A percentile compares a stretch with the other conserved stretches of the same genome.
Evolutionary conservation across 768 basidiomycete genomes (phyloP).

Genomic region (Suillus variegatus): DNA sequence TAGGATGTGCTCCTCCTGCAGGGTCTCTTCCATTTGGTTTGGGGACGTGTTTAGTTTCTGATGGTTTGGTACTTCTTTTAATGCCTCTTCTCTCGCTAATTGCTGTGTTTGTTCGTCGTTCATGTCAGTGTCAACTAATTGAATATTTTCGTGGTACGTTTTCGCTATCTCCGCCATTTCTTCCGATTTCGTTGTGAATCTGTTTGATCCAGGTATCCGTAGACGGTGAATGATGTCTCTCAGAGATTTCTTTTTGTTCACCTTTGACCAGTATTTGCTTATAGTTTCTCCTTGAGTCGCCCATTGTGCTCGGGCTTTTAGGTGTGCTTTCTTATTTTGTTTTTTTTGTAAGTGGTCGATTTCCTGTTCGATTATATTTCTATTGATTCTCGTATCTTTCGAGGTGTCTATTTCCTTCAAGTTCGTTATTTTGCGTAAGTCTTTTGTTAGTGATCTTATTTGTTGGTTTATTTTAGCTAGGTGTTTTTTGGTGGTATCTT

Average conservation of each 20-base stretch:
- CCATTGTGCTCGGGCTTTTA: neutral
- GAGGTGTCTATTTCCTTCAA: neutral
- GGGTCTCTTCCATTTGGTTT: accelerated
- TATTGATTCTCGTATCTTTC: neutral
- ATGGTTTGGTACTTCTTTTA: neutral
- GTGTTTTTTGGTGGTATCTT: too few species aligned
- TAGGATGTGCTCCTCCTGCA: slow-evolving; percentile 6
- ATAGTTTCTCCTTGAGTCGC: neutral
- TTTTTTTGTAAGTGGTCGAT: neutral
- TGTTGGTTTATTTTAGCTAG: too few species aligned
- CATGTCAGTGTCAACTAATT: neutral
- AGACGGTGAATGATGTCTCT: neutral
- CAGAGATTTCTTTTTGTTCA: neutral
- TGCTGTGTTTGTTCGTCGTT: too few species aligned
- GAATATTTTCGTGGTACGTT: neutral
- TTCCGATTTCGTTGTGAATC: neutral
- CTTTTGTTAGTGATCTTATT: neutral
- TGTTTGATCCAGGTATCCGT: neutral
- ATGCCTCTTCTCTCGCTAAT: too few species aligned
- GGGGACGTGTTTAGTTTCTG: accelerated
- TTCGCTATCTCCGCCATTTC: neutral
- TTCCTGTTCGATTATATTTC: neutral
- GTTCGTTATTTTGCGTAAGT: neutral
- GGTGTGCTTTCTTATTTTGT: neutral
- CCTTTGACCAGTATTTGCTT: neutral